Evolutionary conservation across 2,329 filamentous ascomycete species (phyloP), one percentile per base, ranked within the genome.

Genomic region (Daldinia sp.): DNA sequence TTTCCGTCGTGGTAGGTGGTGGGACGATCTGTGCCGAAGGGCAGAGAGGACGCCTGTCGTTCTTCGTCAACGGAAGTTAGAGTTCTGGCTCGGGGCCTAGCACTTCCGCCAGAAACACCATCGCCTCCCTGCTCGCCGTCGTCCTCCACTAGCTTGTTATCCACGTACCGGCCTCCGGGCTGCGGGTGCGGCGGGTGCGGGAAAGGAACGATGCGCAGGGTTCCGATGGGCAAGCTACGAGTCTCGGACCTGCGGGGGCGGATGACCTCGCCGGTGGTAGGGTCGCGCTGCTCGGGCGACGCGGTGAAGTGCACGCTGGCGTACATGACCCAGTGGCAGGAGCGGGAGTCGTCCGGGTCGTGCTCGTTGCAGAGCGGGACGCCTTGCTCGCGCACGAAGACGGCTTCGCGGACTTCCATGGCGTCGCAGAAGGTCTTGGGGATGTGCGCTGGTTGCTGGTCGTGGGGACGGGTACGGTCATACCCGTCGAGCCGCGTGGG

Each of bases 311-410:
- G 83, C 58, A 90, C 82, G 13, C 83, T 87, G 48, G 87, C 87
- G 77, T 96, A 97, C n/a, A 89, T 82, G 27, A 97, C 89, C 91
- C 92, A 97, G 77, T 97, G 93, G 78, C 89, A 94, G 69, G 87
- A 89, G 32, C 91, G 85, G 0, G 83, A 69, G 75, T 98, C 94
- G 74, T 97, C 93, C 1, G 83, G 79, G 79, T 97, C 94, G 68
- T 92, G 84, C 76, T 98, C 94, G 67, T 87, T 86, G 34, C 90
- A 87, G 0, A 87, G 76, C 0, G 85, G 81, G 11, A 87, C 79
- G 0, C 76, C 70, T 71, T 90, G 87, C 71, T 90, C 88, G 6
- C 78, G 34, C 21, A 90, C 84, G 69, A 88, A 90, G 54, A 90
- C 87, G 15, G 76, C 71, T 63, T 86, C 79, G 32, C 88, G 85